These are phyloP conservation scores for Phoma sp. DNA, from an alignment of 2,329 filamentous ascomycete genomes.

Conservation along the genomic window DNA sequence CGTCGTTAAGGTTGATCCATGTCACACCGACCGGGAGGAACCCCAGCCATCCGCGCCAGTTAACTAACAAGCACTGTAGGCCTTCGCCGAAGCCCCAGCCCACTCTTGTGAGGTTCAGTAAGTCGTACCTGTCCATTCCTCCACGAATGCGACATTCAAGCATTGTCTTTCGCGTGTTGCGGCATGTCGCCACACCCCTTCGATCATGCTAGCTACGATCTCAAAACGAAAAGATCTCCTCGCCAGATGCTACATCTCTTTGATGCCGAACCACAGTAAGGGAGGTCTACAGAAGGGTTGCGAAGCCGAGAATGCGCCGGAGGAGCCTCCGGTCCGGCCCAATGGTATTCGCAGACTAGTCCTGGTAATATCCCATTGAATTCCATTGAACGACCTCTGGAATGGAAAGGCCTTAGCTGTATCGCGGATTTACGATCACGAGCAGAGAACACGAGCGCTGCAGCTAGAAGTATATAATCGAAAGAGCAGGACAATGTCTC, in stretches of 20 bases:
- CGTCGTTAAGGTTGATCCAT: neutral
- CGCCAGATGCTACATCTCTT: constrained; percentile 8
- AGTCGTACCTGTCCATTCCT: constrained; percentile 5
- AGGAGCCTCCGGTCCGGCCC: neutral
- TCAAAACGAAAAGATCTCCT: constrained; percentile 1
- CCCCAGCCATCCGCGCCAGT: constrained; percentile 1
- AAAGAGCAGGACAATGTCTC: constrained; percentile 13
- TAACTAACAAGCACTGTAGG: neutral
- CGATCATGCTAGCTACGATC: neutral
- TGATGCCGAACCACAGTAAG: constrained; percentile 1
- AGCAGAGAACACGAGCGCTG: neutral
- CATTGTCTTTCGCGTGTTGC: constrained; percentile 3
- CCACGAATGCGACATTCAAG: neutral
- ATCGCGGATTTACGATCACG: constrained; percentile 3
- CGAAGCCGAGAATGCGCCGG: constrained; percentile 11
- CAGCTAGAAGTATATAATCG: constrained; percentile 8
- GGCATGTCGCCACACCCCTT: constrained; percentile 8
- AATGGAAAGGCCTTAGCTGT: constrained; percentile 4
- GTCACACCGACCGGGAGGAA: neutral
- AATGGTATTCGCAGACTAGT: neutral
- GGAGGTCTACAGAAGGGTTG: neutral
- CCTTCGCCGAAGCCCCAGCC: neutral
- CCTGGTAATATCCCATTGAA: constrained; percentile 3
- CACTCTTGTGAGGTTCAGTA: neutral
- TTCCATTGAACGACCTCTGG: constrained; percentile 5